Percentiles rank a stretch among this genome's conserved stretches.
Evolutionary conservation across 2,329 filamentous ascomycete genomes (phyloP).

Genomic region (Pestalotiopsis sp.): DNA sequence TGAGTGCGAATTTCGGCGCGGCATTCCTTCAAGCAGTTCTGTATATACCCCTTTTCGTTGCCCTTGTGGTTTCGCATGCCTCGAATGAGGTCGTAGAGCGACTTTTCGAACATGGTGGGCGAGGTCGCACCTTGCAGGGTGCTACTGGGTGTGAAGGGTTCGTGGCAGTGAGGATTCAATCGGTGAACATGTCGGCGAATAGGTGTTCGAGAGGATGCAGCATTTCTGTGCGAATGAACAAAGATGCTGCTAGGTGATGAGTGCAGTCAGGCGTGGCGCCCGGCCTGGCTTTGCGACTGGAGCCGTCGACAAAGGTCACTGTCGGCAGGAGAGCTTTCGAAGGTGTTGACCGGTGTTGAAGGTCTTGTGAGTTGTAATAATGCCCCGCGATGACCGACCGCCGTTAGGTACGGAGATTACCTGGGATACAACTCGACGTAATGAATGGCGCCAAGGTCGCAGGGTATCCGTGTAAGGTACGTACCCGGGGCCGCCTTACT

Average conservation of each 20-base stretch:
- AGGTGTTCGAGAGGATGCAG: slow-evolving; percentile 1
- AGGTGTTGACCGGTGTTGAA: background rate
- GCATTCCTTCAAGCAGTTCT: slow-evolving; percentile 93
- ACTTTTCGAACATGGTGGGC: slow-evolving; percentile 79
- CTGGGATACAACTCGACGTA: background rate
- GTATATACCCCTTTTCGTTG: slow-evolving; percentile 92
- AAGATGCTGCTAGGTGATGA: background rate
- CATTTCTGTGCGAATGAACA: slow-evolving; percentile 17
- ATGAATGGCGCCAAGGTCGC: background rate
- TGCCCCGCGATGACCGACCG: background rate
- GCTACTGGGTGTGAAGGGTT: slow-evolving; percentile 16
- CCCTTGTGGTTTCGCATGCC: slow-evolving; percentile 95
- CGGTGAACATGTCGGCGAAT: slow-evolving; percentile 1
- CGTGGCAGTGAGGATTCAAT: slow-evolving; percentile 22
- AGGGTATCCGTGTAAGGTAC: background rate
- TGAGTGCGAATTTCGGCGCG: slow-evolving; percentile 87
- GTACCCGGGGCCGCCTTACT: background rate
- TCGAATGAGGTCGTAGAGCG: slow-evolving; percentile 96
- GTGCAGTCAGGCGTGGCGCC: background rate
- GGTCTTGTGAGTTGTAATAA: background rate
- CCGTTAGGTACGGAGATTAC: background rate
- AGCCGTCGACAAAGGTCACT: slow-evolving; percentile 1
- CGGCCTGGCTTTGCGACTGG: background rate
- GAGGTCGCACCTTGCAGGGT: slow-evolving; percentile 26
- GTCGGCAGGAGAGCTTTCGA: background rate